Evolutionary conservation across 2,329 filamentous ascomycete species (phyloP).

Genomic region (Ramularia endophylla): DNA sequence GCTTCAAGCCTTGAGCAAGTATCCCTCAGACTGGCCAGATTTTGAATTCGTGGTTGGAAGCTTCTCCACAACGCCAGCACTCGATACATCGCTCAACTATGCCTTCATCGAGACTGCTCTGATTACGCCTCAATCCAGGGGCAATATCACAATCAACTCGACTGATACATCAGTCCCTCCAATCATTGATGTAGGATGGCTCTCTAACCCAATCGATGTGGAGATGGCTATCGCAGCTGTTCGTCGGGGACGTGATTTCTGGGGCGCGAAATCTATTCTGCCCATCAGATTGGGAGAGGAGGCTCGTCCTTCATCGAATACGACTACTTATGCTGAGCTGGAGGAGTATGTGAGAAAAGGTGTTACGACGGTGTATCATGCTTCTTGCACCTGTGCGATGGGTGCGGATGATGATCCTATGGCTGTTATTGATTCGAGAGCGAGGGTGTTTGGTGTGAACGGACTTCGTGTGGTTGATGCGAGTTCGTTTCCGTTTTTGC

Average conservation of each 20-base stretch:
- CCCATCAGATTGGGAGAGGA: conserved; percentile 9
- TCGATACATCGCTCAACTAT: conserved; percentile 24
- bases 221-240: conserved; percentile 29
- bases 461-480: conserved; percentile 6
- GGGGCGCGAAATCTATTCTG: conserved; percentile 20
- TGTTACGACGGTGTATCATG: conserved; percentile 2
- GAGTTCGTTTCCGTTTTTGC: conserved; percentile 3
- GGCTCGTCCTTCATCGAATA: not conserved
- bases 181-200: not conserved
- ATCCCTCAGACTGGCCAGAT: conserved; percentile 11
- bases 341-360: not conserved
- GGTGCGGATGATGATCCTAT: not conserved
- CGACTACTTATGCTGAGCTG: conserved; percentile 1
- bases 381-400: conserved; percentile 4
- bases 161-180: conserved; percentile 17
- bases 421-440: conserved; percentile 2
- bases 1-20: conserved; percentile 1
- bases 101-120: conserved; percentile 29
- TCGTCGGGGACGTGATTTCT: conserved; percentile 24
- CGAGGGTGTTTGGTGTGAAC: not conserved
- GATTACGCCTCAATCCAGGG: conserved; percentile 31
- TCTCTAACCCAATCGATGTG: conserved; percentile 25
- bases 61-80: conserved; percentile 5
- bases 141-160: not conserved
- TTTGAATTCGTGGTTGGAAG: conserved; percentile 8